Base-by-base conservation (phyloP, 768 basidiomycete genomes). In the Boletus rufocinnamomeus region DNA sequence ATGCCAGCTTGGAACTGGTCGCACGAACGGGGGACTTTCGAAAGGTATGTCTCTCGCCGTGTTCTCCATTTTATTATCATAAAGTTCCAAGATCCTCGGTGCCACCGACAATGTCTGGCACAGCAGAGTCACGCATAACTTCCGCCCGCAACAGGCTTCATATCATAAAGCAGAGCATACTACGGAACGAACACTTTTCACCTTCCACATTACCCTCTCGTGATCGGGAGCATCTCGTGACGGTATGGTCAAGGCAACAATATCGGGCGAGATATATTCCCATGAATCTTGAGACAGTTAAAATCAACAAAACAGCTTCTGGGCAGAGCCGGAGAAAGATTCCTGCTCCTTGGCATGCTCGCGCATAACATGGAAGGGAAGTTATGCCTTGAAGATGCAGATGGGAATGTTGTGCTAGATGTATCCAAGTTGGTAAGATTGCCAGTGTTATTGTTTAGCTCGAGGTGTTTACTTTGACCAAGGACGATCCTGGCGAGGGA, bases 1-100 rank as follows among this genome's bases (percentile, higher is more conserved):
- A 98, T 98, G 95, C 97, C 97, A 1, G 76, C 86, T 14, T 95
- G 95, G 88, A 83, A 88, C 66, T 99, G 93, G 86, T 93, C 95
- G 17, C 76, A 80, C 32, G 91, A 95, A 66, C 78, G 90, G 57
- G 89, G 89, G 47, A 88, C 90, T 2, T 98, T 98, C 67, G 93
- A 93, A 57, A 90, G 85, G 95, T 96, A 68, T 46, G 82, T 52
- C 23, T 54, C 25, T 45, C 34, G 41, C 50, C 16, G 21, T 13
- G 21, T 43, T 44, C 32, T 30, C 23, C 35, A 30, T 52, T 53
- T 43, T 49, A 27, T 54, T 30, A 60, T 63, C 57, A 56, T 53
- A 8, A 63, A 35, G 52, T 64, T 27, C 48, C 32, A 64, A 63
- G 90, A 69, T 76, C 82, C 25, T 66, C 79, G 13, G 72, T 75